Percentiles rank a stretch among this genome's conserved stretches.
Evolutionary conservation across 306 rosid genomes (phyloP).

Genomic region (Citrullus colocynthis): DNA sequence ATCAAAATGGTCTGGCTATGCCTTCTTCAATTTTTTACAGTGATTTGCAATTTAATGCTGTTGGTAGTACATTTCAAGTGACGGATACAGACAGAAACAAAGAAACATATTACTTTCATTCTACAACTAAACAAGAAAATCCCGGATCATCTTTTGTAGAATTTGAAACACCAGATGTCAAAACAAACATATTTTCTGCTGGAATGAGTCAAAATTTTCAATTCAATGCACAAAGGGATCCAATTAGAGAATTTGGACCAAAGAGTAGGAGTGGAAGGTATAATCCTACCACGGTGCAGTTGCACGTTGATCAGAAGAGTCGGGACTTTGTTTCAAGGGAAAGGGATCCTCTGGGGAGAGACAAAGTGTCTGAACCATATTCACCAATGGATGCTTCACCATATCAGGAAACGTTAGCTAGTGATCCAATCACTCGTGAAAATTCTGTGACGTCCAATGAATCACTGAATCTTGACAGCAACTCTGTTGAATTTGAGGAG

Average conservation of each 20-base stretch:
- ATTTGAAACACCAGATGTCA: conserved; percentile 41
- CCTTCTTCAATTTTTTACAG: conserved; percentile 18
- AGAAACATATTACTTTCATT: conserved; percentile 29
- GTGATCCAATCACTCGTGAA: conserved; percentile 32
- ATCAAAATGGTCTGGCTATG: conserved; percentile 15
- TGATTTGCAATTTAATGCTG: conserved; percentile 15
- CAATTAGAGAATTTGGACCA: conserved; percentile 26
- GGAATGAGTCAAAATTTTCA: conserved; percentile 22
- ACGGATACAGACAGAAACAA: conserved; percentile 7
- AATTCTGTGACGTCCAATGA: conserved; percentile 49
- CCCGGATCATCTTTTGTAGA: conserved; percentile 32
- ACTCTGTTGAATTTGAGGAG: conserved; percentile 21
- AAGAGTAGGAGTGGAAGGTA: conserved; percentile 39
- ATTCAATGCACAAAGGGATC: conserved; percentile 41
- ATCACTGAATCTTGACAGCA: conserved; percentile 27
- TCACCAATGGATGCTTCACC: conserved; percentile 96
- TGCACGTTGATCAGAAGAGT: conserved; percentile 29
- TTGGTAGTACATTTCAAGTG: conserved; percentile 26
- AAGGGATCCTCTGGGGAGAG: conserved; percentile 26
- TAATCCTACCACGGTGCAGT: conserved; percentile 31
- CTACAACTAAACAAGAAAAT: conserved; percentile 33
- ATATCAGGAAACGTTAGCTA: conserved; percentile 56
- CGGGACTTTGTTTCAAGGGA: conserved; percentile 36
- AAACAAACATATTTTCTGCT: conserved; percentile 20
- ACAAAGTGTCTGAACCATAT: conserved; percentile 36